A percentile compares a stretch with the other conserved stretches of the same genome.
These are phyloP conservation scores for Mycosphaerella sp. DNA, from an alignment of 2,329 filamentous ascomycete genomes.

Conservation along the genomic window DNA sequence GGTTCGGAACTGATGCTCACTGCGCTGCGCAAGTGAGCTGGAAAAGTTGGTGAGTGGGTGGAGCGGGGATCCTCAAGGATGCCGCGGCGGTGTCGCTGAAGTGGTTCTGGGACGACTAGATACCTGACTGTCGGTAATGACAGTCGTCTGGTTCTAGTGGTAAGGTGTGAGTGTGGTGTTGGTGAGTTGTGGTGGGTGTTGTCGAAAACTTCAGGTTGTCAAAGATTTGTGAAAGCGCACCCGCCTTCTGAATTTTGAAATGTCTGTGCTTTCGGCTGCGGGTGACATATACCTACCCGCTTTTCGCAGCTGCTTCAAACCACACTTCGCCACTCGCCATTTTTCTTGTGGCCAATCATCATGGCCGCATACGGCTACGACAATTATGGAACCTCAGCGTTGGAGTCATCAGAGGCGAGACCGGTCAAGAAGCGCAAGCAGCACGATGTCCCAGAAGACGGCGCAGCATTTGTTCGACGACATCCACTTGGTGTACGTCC, in stretches of 20 bases:
- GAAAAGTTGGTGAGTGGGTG: conserved; percentile 35
- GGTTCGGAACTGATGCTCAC: conserved; percentile 48
- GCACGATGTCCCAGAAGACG: conserved; percentile 21
- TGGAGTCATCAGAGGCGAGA: conserved; percentile 15
- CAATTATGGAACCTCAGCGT: conserved; percentile 6
- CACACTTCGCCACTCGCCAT: neutral
- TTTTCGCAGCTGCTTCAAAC: conserved; percentile 8
- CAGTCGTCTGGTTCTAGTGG: conserved; percentile 41
- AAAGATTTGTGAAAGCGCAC: neutral
- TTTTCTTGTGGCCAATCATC: conserved; percentile 3
- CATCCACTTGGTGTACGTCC: conserved; percentile 85
- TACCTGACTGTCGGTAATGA: conserved; percentile 43
- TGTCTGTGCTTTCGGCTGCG: neutral
- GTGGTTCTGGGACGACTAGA: conserved; percentile 39
- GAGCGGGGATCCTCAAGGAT: conserved; percentile 37
- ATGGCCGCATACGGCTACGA: conserved; percentile 15
- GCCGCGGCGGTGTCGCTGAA: conserved; percentile 35
- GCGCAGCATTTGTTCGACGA: conserved; percentile 52
- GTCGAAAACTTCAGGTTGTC: neutral
- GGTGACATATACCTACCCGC: neutral
- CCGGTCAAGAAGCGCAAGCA: conserved; percentile 20
- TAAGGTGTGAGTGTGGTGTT: conserved; percentile 24
- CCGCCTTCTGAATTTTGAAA: neutral
- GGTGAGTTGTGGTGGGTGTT: neutral
- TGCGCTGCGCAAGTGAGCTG: conserved; percentile 70